Base-by-base conservation (phyloP, 305 asterid species). In the Ruellia speciosa region DNA sequence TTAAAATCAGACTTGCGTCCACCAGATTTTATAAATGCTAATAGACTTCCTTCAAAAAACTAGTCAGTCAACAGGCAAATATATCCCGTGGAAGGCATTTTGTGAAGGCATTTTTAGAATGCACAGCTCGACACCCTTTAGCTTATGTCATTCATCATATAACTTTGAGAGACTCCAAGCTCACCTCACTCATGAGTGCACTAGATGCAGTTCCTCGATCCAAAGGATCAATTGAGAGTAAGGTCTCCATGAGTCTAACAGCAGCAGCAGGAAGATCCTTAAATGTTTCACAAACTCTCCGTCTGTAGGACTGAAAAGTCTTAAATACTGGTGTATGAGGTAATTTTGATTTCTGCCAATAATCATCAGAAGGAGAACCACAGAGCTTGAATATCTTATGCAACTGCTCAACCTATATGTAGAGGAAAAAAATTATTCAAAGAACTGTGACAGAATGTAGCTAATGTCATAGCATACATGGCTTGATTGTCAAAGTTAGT, bases 321-420 rank as follows among this genome's bases (percentile, higher is more conserved):
- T 75, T 90, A 75, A 83, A 90, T 12, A 70, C 95, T 0, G 85
- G 75, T 0, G 96, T 80, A 74, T 87, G 82, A 48, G 93, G 88
- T 64, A 85, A 56, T 65, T 87, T 85, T 40, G 83, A 70, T 56
- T 77, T 85, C 61, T 72, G 77, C 96, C 94, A 90, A 63, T 83
- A 90, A 62, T 87, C 95, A 59, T 90, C 98, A 0, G 96, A 80
- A 48, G 98, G 98, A 46, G 98, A 90, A 56, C 97, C 97, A 70
- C 97, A 90, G 56, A 90, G 84, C 78, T 90, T 90, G 82, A 90
- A 90, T 70, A 90, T 87, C 76, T 90, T 87, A 76, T 90, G 96
- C 76, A 90, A 60, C 78, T 90, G 98, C 77, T 90, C 98, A 66
- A 90, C 96, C 97, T 90, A 71, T 62, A 74, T 49, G 50, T 24